Percentiles rank a stretch among this genome's conserved stretches.
Evolutionary conservation across 1,284 basidiomycete genomes (phyloP).

Genomic region (Apiotrichum porosum): DNA sequence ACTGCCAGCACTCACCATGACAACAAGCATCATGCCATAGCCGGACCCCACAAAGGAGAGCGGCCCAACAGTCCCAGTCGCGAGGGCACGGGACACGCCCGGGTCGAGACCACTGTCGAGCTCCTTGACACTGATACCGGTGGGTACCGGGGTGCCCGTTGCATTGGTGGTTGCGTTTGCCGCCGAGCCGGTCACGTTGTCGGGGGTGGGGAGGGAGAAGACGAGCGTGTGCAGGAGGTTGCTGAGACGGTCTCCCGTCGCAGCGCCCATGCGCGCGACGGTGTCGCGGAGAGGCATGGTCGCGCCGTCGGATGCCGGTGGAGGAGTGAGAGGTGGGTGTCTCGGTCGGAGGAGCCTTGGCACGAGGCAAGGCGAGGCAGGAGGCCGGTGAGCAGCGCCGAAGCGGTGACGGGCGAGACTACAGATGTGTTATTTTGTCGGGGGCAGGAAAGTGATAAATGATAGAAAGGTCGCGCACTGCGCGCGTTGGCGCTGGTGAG

Average conservation of each 20-base stretch:
- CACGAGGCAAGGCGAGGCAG: too few relatives aligned
- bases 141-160: neutral
- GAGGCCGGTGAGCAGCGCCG: too few relatives aligned
- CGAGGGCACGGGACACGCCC: slow-evolving; percentile 30
- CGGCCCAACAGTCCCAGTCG: slow-evolving; percentile 31
- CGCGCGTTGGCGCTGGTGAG: too few relatives aligned
- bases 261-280: slow-evolving; percentile 38
- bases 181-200: slow-evolving; percentile 54
- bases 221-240: slow-evolving; percentile 34
- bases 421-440: too few relatives aligned
- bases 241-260: slow-evolving; percentile 23
- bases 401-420: too few relatives aligned
- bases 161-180: neutral
- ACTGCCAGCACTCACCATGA: slow-evolving; percentile 35
- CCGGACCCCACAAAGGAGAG: slow-evolving; percentile 39
- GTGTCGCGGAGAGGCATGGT: slow-evolving; percentile 38
- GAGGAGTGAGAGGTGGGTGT: too few relatives aligned
- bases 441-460: too few relatives aligned
- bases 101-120: slow-evolving; percentile 61
- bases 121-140: neutral
- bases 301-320: too few relatives aligned
- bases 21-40: slow-evolving; percentile 39
- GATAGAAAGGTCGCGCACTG: too few relatives aligned
- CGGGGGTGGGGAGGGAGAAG: slow-evolving; percentile 37
- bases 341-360: too few relatives aligned